These are phyloP conservation scores for Papiliotrema laurentii DNA, from an alignment of 1,284 basidiomycete genomes.

Conservation along the genomic window DNA sequence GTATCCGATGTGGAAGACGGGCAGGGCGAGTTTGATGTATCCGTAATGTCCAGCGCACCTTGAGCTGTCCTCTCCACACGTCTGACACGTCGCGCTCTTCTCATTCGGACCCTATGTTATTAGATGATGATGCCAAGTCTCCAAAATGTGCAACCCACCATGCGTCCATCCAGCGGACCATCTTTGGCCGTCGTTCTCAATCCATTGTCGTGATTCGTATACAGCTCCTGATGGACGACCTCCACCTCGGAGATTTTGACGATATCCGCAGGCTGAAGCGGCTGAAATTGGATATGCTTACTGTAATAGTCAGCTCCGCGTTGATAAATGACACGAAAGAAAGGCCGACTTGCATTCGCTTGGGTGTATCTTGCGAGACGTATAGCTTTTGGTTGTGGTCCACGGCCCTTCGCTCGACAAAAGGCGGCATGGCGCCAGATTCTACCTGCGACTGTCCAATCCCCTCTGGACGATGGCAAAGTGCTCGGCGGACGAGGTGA, in stretches of 20 bases:
- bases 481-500: too few relatives aligned
- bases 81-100: constrained; percentile 88
- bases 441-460: too few relatives aligned
- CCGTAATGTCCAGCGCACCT: constrained; percentile 98
- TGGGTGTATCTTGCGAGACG: constrained; percentile 80
- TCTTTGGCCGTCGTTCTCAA: constrained; percentile 69
- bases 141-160: constrained; percentile 55
- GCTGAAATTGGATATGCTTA: constrained; percentile 89
- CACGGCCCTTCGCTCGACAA: background rate
- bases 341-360: constrained; percentile 69
- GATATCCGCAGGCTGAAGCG: constrained; percentile 85
- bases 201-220: constrained; percentile 56
- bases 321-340: background rate
- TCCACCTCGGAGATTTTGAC: constrained; percentile 93
- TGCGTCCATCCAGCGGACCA: constrained; percentile 82
- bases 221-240: constrained; percentile 84
- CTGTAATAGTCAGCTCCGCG: constrained; percentile 49
- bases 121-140: constrained; percentile 1
- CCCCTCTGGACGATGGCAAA: too few relatives aligned
- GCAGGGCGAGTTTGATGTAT: constrained; percentile 91
- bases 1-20: constrained; percentile 97
- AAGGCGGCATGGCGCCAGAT: constrained; percentile 4
- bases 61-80: constrained; percentile 85
- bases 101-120: constrained; percentile 82
- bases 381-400: constrained; percentile 62